Evolutionary conservation across 805 yeast genomes (phyloP).

Genomic region (Pichia insulana): DNA sequence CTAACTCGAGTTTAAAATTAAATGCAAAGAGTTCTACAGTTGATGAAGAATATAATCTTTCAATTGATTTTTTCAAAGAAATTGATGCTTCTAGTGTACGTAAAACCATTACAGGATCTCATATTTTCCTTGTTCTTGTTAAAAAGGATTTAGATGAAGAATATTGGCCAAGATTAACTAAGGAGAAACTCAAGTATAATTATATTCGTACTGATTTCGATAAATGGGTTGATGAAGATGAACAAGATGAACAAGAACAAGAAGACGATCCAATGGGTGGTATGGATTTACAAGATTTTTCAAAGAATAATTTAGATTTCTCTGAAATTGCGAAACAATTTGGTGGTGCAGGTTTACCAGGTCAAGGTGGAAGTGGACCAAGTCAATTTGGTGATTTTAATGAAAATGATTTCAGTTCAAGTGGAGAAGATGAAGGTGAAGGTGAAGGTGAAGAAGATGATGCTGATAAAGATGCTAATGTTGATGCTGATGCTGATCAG

Average conservation of each 20-base stretch:
- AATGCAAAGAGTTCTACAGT: conserved; percentile 38
- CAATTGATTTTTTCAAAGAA: conserved; percentile 68
- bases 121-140: conserved; percentile 53
- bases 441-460: conserved; percentile 7
- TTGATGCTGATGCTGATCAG: conserved; percentile 3
- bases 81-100: conserved; percentile 59
- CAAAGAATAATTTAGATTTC: conserved; percentile 22
- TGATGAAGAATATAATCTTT: conserved; percentile 44
- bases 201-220: conserved; percentile 91
- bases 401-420: conserved; percentile 22
- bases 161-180: conserved; percentile 93
- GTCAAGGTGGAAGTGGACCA: conserved; percentile 28
- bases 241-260: conserved; percentile 68
- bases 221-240: conserved; percentile 98
- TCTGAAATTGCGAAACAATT: conserved; percentile 24
- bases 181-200: conserved; percentile 71
- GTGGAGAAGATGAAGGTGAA: conserved; percentile 23
- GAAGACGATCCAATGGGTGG: conserved; percentile 19
- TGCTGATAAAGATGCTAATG: background rate
- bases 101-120: conserved; percentile 53
- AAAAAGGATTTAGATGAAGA: conserved; percentile 64
- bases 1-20: conserved; percentile 45
- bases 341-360: conserved; percentile 46
- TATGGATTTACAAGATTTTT: conserved; percentile 12
- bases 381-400: conserved; percentile 14